phyloP scores from a whole-genome alignment of 768 basidiomycete species.

The Mrakia blollopis region DNA sequence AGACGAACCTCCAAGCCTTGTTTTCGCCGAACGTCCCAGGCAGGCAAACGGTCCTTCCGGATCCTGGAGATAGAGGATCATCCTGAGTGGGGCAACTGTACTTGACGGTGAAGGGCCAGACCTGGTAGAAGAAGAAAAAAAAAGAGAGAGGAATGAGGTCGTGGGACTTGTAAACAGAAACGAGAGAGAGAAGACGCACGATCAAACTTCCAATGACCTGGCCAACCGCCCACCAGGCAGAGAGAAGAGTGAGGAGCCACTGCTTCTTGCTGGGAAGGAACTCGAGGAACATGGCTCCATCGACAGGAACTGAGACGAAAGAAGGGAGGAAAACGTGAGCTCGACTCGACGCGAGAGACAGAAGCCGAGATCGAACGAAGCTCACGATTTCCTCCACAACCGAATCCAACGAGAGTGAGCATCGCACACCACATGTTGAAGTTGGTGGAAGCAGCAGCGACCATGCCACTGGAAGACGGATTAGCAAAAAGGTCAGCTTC shows the following conservation, averaged over 20 bases:
- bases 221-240: constrained; percentile 19
- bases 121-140: neutral
- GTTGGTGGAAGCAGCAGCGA: neutral
- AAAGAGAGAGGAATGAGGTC: neutral
- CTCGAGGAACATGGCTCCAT: constrained; percentile 21
- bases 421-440: constrained; percentile 16
- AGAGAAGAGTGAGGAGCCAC: constrained; percentile 12
- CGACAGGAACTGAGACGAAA: neutral
- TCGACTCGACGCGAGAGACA: too few species aligned
- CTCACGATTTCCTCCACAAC: constrained; percentile 11
- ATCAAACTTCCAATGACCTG: constrained; percentile 15
- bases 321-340: neutral
- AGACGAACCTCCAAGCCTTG: constrained; percentile 9
- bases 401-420: neutral
- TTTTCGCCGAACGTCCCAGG: constrained; percentile 10
- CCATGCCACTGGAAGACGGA: neutral
- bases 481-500: neutral
- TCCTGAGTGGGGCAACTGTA: neutral
- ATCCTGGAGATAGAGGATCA: neutral
- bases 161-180: too few species aligned
- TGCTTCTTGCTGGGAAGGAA: constrained; percentile 13
- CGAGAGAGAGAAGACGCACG: neutral
- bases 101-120: constrained; percentile 7
- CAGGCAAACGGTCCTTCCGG: neutral
- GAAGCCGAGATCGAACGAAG: too few species aligned